Evolutionary conservation across 164 flowering plant genomes (phyloP).

Genomic region (Liquidambar formosana): DNA sequence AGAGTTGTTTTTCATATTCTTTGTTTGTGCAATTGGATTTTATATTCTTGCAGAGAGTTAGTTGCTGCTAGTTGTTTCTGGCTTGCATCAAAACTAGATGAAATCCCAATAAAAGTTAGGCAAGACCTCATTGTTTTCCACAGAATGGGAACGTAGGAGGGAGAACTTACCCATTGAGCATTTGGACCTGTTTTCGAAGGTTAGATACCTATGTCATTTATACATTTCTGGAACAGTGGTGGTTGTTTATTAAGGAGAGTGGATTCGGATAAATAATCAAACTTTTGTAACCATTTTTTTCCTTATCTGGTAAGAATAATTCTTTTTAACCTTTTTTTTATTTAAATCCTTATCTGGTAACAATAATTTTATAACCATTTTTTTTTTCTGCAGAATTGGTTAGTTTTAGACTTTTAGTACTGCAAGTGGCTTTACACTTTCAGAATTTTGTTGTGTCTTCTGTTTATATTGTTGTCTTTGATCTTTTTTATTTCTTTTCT

Average conservation of each 20-base stretch:
- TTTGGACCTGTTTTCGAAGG: constrained; percentile 71
- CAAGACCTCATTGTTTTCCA: constrained; percentile 87
- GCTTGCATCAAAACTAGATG: constrained; percentile 97
- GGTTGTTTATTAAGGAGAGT: neutral
- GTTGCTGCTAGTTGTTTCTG: constrained; percentile 96
- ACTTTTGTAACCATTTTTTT: no score
- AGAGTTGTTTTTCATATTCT: no score
- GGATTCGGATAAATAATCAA: neutral
- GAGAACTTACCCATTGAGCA: constrained; percentile 73
- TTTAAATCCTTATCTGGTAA: no score
- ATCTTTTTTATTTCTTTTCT: neutral
- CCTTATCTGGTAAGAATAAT: neutral
- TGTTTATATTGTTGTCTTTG: no score
- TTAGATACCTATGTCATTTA: constrained; percentile 12
- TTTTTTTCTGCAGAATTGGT: constrained; percentile 1
- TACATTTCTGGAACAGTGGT: neutral
- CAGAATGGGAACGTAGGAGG: constrained; percentile 93
- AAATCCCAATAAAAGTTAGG: constrained; percentile 83
- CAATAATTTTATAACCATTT: no score
- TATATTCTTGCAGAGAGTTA: no score
- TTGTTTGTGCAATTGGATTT: no score
- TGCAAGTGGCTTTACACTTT: constrained; percentile 4
- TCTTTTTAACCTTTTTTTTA: no score
- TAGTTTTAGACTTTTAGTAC: no score
- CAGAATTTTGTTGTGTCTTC: neutral